phyloP scores from a whole-genome alignment of 2,329 filamentous ascomycete species.

The Hawksworthiomyces lignivorus region DNA sequence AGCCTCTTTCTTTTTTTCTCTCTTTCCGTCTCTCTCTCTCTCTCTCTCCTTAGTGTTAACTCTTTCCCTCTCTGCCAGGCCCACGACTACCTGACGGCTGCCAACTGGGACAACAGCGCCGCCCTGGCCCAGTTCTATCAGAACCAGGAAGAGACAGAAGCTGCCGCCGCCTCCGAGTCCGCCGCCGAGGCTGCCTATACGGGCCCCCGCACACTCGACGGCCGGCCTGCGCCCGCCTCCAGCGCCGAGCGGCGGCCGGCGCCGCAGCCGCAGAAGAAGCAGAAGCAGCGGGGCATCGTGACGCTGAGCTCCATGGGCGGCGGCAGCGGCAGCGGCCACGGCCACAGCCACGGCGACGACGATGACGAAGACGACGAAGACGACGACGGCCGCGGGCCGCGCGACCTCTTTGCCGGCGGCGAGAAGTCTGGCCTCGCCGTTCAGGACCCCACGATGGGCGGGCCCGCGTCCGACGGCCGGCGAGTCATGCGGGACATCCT shows the following conservation, averaged over 20 bases:
- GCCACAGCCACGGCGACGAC: slow-evolving; percentile 49
- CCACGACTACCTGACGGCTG: slow-evolving; percentile 55
- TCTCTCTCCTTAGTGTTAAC: not conserved
- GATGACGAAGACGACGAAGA: slow-evolving; percentile 49
- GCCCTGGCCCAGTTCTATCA: slow-evolving; percentile 57
- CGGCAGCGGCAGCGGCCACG: slow-evolving; percentile 33
- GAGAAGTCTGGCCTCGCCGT: slow-evolving; percentile 72
- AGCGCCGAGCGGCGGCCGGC: slow-evolving; percentile 28
- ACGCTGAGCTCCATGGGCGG: slow-evolving; percentile 51
- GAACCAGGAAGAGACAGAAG: slow-evolving; percentile 42
- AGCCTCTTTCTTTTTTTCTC: not conserved
- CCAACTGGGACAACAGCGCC: slow-evolving; percentile 57
- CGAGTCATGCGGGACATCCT: slow-evolving; percentile 57
- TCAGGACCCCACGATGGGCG: slow-evolving; percentile 44
- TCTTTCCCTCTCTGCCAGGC: slow-evolving; percentile 43
- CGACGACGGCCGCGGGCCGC: slow-evolving; percentile 49
- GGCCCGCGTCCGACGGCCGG: slow-evolving; percentile 37
- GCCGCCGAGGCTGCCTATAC: slow-evolving; percentile 40
- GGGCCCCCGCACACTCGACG: slow-evolving; percentile 55
- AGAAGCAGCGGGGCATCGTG: slow-evolving; percentile 55
- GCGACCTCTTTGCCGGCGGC: slow-evolving; percentile 74
- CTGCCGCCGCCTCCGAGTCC: slow-evolving; percentile 25
- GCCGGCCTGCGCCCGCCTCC: slow-evolving; percentile 46
- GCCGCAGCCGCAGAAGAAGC: slow-evolving; percentile 33
- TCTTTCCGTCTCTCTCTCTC: not conserved